Conservation (phyloP, 2,329 filamentous ascomycete genomes). For the Polytolypa hystricis region DNA sequence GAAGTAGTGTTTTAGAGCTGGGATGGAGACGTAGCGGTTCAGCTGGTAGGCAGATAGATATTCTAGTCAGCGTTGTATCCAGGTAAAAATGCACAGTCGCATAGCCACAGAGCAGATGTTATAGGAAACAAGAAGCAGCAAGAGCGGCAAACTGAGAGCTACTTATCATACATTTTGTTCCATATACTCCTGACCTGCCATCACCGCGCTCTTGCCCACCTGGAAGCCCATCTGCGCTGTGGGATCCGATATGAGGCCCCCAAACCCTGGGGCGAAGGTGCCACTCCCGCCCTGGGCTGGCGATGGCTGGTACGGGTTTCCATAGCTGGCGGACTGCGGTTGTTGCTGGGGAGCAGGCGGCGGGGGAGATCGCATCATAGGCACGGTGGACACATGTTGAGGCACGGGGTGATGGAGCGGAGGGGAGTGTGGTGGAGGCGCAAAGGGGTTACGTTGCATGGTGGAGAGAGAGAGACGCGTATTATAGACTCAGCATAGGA, state of each 20-base stretch:
- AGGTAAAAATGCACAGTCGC: too few species aligned
- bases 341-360: constrained; percentile 68
- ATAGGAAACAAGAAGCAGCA: constrained; percentile 5
- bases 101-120: not conserved
- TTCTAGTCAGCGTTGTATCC: too few species aligned
- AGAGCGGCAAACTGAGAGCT: not conserved
- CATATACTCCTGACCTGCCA: constrained; percentile 84
- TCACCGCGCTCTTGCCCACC: constrained; percentile 83
- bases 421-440: constrained; percentile 68
- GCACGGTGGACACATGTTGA: constrained; percentile 96
- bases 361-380: constrained; percentile 89
- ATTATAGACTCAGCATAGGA: too few species aligned
- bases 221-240: constrained; percentile 91
- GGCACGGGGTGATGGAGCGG: constrained; percentile 94
- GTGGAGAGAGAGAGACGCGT: too few species aligned
- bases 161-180: constrained; percentile 79
- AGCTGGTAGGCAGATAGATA: constrained; percentile 36
- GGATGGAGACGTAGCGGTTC: constrained; percentile 79
- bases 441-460: constrained; percentile 82
- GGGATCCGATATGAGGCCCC: constrained; percentile 90
- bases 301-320: constrained; percentile 39
- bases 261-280: constrained; percentile 52
- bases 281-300: constrained; percentile 31
- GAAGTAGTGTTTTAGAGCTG: constrained; percentile 95
- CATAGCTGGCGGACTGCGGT: constrained; percentile 43